These are phyloP conservation scores for Pseudozyma sp. DNA, from an alignment of 1,284 basidiomycete genomes.

Conservation along the genomic window DNA sequence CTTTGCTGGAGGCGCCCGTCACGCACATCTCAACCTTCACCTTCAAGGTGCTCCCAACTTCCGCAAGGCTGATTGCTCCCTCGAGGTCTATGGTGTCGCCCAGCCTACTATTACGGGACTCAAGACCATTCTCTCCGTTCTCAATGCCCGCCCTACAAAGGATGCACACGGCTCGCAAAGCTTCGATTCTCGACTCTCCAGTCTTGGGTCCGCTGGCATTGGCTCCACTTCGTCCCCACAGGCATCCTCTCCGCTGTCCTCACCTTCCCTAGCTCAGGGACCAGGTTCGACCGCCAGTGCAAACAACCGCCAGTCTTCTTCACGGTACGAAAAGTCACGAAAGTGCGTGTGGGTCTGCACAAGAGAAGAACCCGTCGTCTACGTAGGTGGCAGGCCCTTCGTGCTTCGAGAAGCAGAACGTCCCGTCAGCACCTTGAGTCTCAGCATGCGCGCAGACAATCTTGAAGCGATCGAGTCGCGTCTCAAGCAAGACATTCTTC, in stretches of 20 bases:
- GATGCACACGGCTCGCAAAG: conserved; percentile 15
- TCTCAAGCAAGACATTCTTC: conserved; percentile 87
- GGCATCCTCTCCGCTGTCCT: conserved; percentile 15
- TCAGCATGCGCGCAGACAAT: conserved; percentile 93
- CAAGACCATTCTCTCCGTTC: conserved; percentile 87
- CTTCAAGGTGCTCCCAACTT: conserved; percentile 95
- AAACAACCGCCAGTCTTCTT: conserved; percentile 6
- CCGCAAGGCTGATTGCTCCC: conserved; percentile 75
- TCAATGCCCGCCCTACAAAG: conserved; percentile 72
- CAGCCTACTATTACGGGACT: conserved; percentile 95
- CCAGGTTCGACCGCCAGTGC: not conserved
- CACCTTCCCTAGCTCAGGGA: conserved; percentile 14
- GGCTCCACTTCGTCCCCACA: conserved; percentile 14
- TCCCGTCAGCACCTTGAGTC: conserved; percentile 81
- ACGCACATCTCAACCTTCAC: conserved; percentile 79
- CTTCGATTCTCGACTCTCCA: conserved; percentile 28
- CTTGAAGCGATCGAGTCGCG: conserved; percentile 93
- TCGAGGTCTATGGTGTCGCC: conserved; percentile 72
- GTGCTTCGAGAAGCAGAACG: conserved; percentile 92
- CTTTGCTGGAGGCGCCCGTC: conserved; percentile 51
- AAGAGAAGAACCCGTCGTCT: conserved; percentile 88
- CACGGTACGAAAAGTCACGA: conserved; percentile 31
- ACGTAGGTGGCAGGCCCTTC: conserved; percentile 92
- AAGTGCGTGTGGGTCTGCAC: conserved; percentile 73
- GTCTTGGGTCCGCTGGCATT: conserved; percentile 10